phyloP scores from a whole-genome alignment of 179 eudicot genomes.

The Silene noctiflora region DNA sequence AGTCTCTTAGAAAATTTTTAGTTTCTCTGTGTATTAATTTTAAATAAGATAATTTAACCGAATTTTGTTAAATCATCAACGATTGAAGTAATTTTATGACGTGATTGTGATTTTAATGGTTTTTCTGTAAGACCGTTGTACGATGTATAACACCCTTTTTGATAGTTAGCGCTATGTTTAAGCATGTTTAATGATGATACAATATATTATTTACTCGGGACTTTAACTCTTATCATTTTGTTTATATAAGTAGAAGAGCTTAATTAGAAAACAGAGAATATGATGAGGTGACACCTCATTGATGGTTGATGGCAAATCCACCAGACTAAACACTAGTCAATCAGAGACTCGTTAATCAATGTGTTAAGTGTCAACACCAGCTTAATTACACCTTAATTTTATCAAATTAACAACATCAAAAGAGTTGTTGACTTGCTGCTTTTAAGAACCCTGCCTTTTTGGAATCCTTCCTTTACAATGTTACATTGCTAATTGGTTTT shows the following conservation, averaged over 20 bases:
- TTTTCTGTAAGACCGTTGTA: no score
- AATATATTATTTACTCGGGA: no score
- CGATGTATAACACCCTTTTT: no score
- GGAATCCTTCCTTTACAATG: constrained; percentile 10
- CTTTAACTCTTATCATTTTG: constrained; percentile 2
- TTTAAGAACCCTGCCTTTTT: constrained; percentile 12
- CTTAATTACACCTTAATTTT: constrained; percentile 22
- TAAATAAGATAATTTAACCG: no score
- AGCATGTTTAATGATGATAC: no score
- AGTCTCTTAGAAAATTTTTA: no score
- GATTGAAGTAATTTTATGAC: no score
- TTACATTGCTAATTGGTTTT: background rate
- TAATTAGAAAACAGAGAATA: constrained; percentile 9
- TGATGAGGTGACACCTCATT: constrained; percentile 32
- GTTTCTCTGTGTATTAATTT: no score
- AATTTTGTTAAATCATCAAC: no score
- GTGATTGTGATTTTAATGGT: no score
- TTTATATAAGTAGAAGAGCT: background rate
- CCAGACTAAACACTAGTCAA: constrained; percentile 29
- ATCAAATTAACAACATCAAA: background rate
- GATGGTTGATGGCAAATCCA: constrained; percentile 31
- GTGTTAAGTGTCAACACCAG: constrained; percentile 30
- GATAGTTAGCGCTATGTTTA: no score
- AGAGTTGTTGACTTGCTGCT: constrained; percentile 6
- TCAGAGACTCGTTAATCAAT: constrained; percentile 24